Conservation (phyloP, 768 basidiomycete species). For the Amanita pseudoporphyria region DNA sequence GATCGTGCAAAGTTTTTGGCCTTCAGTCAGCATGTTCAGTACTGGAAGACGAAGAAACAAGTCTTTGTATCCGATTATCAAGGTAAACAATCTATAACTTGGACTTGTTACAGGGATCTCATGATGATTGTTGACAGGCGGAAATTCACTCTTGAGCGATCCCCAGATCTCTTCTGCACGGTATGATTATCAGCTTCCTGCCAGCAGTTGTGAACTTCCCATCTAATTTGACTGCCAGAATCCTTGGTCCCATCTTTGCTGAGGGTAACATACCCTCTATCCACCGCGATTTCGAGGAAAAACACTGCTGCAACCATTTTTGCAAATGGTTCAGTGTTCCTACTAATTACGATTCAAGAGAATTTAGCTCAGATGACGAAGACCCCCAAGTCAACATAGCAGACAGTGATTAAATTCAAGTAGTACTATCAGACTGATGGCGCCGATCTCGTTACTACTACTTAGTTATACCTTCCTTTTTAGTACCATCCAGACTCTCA, state of each 20-base stretch:
- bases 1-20: slow-evolving; percentile 14
- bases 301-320: slow-evolving; percentile 9
- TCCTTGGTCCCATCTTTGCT: slow-evolving; percentile 7
- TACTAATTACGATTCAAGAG: background rate
- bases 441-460: too few relatives aligned
- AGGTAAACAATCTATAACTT: slow-evolving; percentile 10
- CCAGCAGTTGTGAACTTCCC: too few relatives aligned
- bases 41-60: slow-evolving; percentile 12
- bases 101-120: background rate
- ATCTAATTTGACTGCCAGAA: background rate
- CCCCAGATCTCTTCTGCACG: slow-evolving; percentile 14
- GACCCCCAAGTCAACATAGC: too few relatives aligned
- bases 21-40: slow-evolving; percentile 18
- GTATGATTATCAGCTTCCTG: slow-evolving; percentile 7
- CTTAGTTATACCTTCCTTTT: too few relatives aligned
- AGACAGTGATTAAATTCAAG: too few relatives aligned
- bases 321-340: too few relatives aligned
- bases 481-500: too few relatives aligned
- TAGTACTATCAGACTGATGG: too few relatives aligned
- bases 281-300: slow-evolving; percentile 1
- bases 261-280: slow-evolving; percentile 8
- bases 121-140: slow-evolving; percentile 7
- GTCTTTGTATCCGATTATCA: slow-evolving; percentile 19
- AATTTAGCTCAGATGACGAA: background rate
- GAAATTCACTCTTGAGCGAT: slow-evolving; percentile 12